A percentile compares a stretch with the other conserved stretches of the same genome.
Conservation (phyloP, 192 early-diverging fungal genomes). For the Umbelopsis sp. region DNA sequence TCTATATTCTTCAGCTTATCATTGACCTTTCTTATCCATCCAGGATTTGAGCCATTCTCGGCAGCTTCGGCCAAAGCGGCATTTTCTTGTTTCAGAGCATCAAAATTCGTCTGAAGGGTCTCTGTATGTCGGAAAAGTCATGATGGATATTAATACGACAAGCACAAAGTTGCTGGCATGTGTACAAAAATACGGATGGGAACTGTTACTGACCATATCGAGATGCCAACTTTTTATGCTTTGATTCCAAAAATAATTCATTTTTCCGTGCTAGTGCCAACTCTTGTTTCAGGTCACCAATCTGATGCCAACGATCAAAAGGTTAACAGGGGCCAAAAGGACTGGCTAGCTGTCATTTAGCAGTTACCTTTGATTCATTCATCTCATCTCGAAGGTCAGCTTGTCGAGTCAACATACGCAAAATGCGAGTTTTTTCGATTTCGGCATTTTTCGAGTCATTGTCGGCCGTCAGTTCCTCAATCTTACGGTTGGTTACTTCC, state of each 20-base stretch:
- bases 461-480: constrained; percentile 29
- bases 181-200: no score
- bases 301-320: constrained; percentile 10
- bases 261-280: constrained; percentile 34
- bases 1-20: constrained; percentile 37
- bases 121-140: constrained; percentile 24
- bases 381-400: constrained; percentile 33
- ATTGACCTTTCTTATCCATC: constrained; percentile 35
- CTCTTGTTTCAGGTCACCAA: constrained; percentile 48
- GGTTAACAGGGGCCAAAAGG: background rate
- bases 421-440: constrained; percentile 34
- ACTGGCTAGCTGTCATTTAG: background rate
- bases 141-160: background rate
- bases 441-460: constrained; percentile 31
- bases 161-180: background rate
- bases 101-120: constrained; percentile 27
- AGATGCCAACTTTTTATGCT: constrained; percentile 35
- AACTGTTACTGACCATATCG: constrained; percentile 37
- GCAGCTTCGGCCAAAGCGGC: constrained; percentile 20
- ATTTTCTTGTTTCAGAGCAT: constrained; percentile 41
- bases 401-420: constrained; percentile 30
- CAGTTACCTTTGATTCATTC: constrained; percentile 25
- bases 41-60: constrained; percentile 17
- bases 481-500: constrained; percentile 27
- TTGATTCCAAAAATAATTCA: constrained; percentile 37